phyloP scores from a whole-genome alignment of 2,329 filamentous ascomycete species.

The Pseudogymnoascus sp. region DNA sequence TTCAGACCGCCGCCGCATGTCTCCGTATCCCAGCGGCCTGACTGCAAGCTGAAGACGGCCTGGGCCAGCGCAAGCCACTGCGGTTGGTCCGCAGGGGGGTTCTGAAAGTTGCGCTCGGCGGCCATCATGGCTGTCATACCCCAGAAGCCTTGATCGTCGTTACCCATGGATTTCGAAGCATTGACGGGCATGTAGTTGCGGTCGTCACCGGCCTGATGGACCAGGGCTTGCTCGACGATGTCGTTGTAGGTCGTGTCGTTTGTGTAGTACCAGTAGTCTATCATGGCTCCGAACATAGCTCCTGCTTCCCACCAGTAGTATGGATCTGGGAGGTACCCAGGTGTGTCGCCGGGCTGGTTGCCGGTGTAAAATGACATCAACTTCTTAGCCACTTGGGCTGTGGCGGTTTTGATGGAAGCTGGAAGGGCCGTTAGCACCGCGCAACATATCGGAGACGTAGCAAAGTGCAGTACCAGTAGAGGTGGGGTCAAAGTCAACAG shows the following conservation, averaged over 20 bases:
- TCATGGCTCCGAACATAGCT: constrained; percentile 44
- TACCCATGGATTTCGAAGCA: constrained; percentile 53
- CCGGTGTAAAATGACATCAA: constrained; percentile 32
- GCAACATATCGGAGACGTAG: not conserved
- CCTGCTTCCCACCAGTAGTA: constrained; percentile 49
- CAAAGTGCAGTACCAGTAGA: not conserved
- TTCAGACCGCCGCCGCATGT: constrained; percentile 63
- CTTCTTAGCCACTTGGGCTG: not conserved
- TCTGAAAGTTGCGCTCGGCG: constrained; percentile 52
- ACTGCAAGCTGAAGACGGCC: constrained; percentile 69
- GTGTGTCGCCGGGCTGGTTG: constrained; percentile 38
- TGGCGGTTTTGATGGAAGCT: not conserved
- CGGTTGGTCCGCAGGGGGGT: constrained; percentile 45
- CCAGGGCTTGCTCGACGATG: constrained; percentile 43
- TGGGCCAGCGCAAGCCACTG: constrained; percentile 62
- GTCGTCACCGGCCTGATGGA: constrained; percentile 45
- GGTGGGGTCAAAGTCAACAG: not conserved
- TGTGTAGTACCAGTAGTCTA: constrained; percentile 51
- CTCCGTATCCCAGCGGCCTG: constrained; percentile 56
- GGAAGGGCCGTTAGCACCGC: not conserved
- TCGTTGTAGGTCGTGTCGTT: constrained; percentile 46
- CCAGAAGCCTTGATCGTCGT: constrained; percentile 66
- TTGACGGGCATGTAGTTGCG: constrained; percentile 45
- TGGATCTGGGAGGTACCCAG: constrained; percentile 39
- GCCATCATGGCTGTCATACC: constrained; percentile 58